phyloP scores from a whole-genome alignment of 2,329 filamentous ascomycete species.

The Ophiostoma quercus region DNA sequence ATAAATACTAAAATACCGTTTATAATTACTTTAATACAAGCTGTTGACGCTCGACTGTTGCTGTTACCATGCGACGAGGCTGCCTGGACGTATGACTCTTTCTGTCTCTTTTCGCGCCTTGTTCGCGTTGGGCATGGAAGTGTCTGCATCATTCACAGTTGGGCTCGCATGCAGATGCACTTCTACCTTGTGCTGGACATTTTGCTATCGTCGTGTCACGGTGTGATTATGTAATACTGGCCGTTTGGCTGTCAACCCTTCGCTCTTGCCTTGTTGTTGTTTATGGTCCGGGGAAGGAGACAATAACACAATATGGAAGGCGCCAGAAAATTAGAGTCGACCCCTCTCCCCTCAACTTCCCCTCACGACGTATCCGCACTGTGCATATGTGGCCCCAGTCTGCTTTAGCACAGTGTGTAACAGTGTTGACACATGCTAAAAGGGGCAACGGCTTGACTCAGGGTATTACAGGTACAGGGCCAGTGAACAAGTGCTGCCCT shows the following conservation, averaged over 20 bases:
- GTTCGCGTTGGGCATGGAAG: conserved; percentile 1
- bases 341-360: conserved; percentile 24
- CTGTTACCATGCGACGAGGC: conserved; percentile 13
- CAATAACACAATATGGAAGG: conserved; percentile 2
- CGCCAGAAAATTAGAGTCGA: conserved; percentile 16
- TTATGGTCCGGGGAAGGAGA: conserved; percentile 25
- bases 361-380: background rate
- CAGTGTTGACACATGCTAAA: background rate
- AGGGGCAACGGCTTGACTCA: background rate
- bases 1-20: background rate
- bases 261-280: conserved; percentile 20
- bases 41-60: background rate
- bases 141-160: background rate
- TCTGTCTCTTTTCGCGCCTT: background rate
- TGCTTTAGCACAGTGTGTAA: background rate
- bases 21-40: background rate
- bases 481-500: too few species aligned
- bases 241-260: conserved; percentile 5
- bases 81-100: conserved; percentile 15
- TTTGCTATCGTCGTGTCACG: background rate
- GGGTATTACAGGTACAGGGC: too few species aligned
- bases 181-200: background rate
- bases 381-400: background rate
- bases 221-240: background rate
- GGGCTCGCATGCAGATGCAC: conserved; percentile 11